Evolutionary conservation across 1,284 basidiomycete species (phyloP).

Genomic region (Trametes pubescens): DNA sequence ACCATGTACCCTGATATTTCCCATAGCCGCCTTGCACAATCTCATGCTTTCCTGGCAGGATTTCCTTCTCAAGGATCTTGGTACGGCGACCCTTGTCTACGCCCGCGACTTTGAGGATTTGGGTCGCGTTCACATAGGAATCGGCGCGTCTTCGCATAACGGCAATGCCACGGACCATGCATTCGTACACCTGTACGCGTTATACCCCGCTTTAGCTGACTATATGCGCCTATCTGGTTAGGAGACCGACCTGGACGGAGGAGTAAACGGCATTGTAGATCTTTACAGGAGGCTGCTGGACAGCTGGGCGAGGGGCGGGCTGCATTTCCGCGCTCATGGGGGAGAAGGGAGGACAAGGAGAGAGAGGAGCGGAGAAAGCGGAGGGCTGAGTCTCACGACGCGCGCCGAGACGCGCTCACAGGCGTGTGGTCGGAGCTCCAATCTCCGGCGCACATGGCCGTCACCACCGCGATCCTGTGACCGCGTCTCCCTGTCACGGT

Average conservation of each 20-base stretch:
- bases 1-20: slow-evolving; percentile 99
- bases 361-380: slow-evolving; percentile 22
- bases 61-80: slow-evolving; percentile 98
- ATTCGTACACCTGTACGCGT: slow-evolving; percentile 83
- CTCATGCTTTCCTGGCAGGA: slow-evolving; percentile 95
- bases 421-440: slow-evolving; percentile 40
- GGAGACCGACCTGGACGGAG: slow-evolving; percentile 73
- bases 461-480: slow-evolving; percentile 36
- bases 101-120: slow-evolving; percentile 98
- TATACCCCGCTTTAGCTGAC: slow-evolving; percentile 42
- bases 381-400: slow-evolving; percentile 38
- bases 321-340: slow-evolving; percentile 42
- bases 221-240: slow-evolving; percentile 19
- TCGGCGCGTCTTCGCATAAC: slow-evolving; percentile 97
- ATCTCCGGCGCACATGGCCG: slow-evolving; percentile 26
- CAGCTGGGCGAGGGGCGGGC: slow-evolving; percentile 41
- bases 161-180: slow-evolving; percentile 97
- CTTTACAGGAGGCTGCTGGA: slow-evolving; percentile 73
- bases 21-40: slow-evolving; percentile 99
- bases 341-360: slow-evolving; percentile 20
- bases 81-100: slow-evolving; percentile 97
- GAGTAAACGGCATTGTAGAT: slow-evolving; percentile 92
- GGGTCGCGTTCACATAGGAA: slow-evolving; percentile 97
- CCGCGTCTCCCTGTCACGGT: slow-evolving; percentile 27
- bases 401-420: slow-evolving; percentile 41